Base-by-base conservation (phyloP, 1,284 basidiomycete species). In the Naganishia sp. region DNA sequence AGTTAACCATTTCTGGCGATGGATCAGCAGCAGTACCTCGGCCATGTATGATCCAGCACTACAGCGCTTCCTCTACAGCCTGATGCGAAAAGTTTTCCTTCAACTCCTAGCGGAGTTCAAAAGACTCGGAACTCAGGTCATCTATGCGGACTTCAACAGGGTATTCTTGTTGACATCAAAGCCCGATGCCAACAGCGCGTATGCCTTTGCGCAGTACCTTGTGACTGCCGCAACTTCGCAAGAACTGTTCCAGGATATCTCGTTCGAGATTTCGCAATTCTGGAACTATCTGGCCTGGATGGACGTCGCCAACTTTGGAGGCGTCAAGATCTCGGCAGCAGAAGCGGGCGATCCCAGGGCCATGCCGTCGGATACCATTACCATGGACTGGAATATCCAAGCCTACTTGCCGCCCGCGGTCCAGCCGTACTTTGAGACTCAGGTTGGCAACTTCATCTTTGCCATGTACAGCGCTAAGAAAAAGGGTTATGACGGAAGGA, bases 31-130 rank as follows among this genome's bases (percentile, higher is more conserved):
- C 2, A 87, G 85, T 54, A 83, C 87, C 3, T 91, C 94, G 39
- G 85, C 88, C 67, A 87, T 99, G 83, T 96, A 93, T 75, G 96
- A 99, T 76, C 89, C 94, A 1, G 90, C 92, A 60, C 84, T 99
- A 6, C 93, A 98, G 76, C 87, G 90, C 0, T 99, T 99, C 81
- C 82, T 99, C 15, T 90, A 94, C 71, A 90, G 94, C 10, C 85
- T 99, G 60, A 99, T 99, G 96, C 88, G 91, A 70, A 99, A 99
- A 82, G 95, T 91, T 0, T 94, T 99, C 77, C 90, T 98, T 51
- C 96, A 99, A 80, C 84, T 99, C 67, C 84, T 99, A 17, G 94
- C 94, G 13, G 96, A 99, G 79, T 96, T 98, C 82, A 94, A 92
- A 75, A 87, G 96, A 15, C 83, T 99, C 0, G 96, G 96, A 0